These are phyloP conservation scores for Sarcodon sp. DNA, from an alignment of 768 basidiomycete species.

Conservation along the genomic window DNA sequence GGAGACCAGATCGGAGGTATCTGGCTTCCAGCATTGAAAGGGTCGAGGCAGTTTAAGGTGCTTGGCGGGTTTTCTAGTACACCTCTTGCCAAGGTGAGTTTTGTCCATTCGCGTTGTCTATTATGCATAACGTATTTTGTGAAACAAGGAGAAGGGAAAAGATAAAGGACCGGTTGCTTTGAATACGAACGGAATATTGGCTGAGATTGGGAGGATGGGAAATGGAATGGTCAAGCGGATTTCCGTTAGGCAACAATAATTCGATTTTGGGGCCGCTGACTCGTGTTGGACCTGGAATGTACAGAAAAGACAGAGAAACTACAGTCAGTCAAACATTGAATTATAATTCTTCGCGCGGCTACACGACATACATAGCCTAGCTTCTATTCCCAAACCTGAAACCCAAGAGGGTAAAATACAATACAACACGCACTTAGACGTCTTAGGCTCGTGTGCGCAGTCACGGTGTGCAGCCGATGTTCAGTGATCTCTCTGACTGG, in stretches of 20 bases:
- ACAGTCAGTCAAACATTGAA: no score
- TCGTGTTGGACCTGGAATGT: neutral
- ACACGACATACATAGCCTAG: no score
- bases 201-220: slow-evolving; percentile 71
- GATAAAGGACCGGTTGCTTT: slow-evolving; percentile 51
- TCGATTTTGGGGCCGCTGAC: neutral
- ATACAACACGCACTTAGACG: no score
- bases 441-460: no score
- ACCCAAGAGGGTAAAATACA: no score
- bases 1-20: slow-evolving; percentile 70
- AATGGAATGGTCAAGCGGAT: slow-evolving; percentile 41
- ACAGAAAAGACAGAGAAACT: no score
- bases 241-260: slow-evolving; percentile 4
- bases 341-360: no score
- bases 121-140: neutral
- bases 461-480: no score
- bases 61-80: slow-evolving; percentile 68
- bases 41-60: slow-evolving; percentile 61
- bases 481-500: no score
- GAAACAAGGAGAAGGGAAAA: slow-evolving; percentile 18
- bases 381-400: no score
- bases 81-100: slow-evolving; percentile 29
- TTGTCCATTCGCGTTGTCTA: neutral
- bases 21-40: slow-evolving; percentile 68
- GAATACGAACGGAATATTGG: slow-evolving; percentile 54